Conservation (phyloP, 164 flowering plant species). For the Tetrastigma voinierianum region DNA sequence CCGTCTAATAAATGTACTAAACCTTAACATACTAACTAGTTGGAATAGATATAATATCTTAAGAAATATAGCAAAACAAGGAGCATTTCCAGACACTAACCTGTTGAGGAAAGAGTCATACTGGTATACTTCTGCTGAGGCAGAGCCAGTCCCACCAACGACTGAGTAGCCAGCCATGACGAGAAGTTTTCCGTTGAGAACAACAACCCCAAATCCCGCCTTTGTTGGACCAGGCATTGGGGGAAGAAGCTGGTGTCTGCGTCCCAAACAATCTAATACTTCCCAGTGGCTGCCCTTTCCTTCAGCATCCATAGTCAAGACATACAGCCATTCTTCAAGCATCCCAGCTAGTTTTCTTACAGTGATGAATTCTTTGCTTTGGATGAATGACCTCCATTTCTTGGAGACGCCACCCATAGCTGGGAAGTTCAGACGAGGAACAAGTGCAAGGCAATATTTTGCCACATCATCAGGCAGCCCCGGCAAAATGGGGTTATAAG, state of each 20-base stretch:
- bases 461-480: constrained; percentile 96
- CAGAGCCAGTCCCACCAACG: constrained; percentile 39
- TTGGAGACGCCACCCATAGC: constrained; percentile 79
- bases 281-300: constrained; percentile 85
- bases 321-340: constrained; percentile 91
- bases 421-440: constrained; percentile 75
- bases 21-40: too few relatives aligned
- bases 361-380: constrained; percentile 77
- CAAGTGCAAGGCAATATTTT: constrained; percentile 85
- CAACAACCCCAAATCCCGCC: constrained; percentile 71
- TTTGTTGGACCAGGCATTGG: constrained; percentile 81
- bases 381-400: constrained; percentile 73
- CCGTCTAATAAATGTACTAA: neutral
- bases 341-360: constrained; percentile 67
- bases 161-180: constrained; percentile 71
- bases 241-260: constrained; percentile 47
- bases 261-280: constrained; percentile 63
- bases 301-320: constrained; percentile 54
- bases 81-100: constrained; percentile 29
- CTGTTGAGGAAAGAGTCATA: constrained; percentile 92
- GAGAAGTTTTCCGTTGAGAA: constrained; percentile 80
- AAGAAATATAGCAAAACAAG: neutral
- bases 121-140: constrained; percentile 75
- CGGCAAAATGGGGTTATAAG: constrained; percentile 58
- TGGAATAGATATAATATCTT: too few relatives aligned